These are phyloP conservation scores for Ceratocystis harringtonii DNA, from an alignment of 2,329 filamentous ascomycete species.

Conservation along the genomic window DNA sequence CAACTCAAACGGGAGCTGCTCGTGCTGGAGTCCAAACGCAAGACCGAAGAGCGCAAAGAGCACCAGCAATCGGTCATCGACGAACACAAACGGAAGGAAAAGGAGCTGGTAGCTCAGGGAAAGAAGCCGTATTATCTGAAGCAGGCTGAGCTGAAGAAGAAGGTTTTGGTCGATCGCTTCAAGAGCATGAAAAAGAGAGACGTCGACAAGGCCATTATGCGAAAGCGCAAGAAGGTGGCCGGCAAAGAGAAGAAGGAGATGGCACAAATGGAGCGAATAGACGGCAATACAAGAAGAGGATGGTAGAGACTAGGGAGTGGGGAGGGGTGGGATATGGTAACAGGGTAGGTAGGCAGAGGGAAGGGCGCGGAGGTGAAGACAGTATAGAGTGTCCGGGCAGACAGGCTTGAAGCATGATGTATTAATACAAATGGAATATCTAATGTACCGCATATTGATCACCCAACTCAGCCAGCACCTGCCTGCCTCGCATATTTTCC, in stretches of 20 bases:
- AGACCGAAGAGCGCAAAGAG: slow-evolving; percentile 54
- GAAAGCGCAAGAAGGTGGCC: slow-evolving; percentile 77
- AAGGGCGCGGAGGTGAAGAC: background rate
- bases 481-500: background rate
- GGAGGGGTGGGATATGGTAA: too few relatives aligned
- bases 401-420: background rate
- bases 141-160: slow-evolving; percentile 79
- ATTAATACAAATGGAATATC: slow-evolving; percentile 1
- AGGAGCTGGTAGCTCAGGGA: slow-evolving; percentile 68
- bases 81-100: slow-evolving; percentile 69
- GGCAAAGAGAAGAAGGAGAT: slow-evolving; percentile 71
- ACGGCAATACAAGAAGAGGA: slow-evolving; percentile 9
- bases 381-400: background rate
- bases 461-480: background rate
- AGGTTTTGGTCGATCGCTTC: slow-evolving; percentile 64
- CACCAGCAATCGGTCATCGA: slow-evolving; percentile 53
- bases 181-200: slow-evolving; percentile 72
- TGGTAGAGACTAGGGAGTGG: slow-evolving; percentile 1
- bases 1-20: slow-evolving; percentile 56
- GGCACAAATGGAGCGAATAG: slow-evolving; percentile 27
- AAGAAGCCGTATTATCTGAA: slow-evolving; percentile 93
- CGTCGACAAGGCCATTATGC: slow-evolving; percentile 69
- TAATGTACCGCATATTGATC: background rate
- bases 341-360: background rate
- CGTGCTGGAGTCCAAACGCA: slow-evolving; percentile 64